Conservation (phyloP, 345 rosid species). For the Streptanthus diversifolius region DNA sequence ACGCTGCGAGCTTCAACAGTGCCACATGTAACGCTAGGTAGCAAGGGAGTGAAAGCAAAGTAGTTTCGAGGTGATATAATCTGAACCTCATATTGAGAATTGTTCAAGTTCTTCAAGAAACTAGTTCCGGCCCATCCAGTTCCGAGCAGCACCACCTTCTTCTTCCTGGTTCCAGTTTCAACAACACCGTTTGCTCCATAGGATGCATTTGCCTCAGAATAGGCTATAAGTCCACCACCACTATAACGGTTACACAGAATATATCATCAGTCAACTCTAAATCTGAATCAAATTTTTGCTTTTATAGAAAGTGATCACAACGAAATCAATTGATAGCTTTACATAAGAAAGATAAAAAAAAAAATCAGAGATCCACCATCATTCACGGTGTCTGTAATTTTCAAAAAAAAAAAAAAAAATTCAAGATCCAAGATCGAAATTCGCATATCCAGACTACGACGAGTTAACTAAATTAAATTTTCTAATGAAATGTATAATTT, state of each 20-base stretch:
- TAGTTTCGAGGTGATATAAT: constrained; percentile 94
- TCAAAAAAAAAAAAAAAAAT: too few species aligned
- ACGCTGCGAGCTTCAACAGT: constrained; percentile 97
- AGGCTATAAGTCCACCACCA: constrained; percentile 84
- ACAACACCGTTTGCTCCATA: constrained; percentile 34
- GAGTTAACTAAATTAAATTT: neutral
- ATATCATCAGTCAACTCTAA: constrained; percentile 9
- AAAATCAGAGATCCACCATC: constrained; percentile 22
- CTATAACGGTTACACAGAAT: constrained; percentile 36
- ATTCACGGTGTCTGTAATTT: neutral
- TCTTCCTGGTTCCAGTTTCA: constrained; percentile 54
- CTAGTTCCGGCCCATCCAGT: constrained; percentile 99
- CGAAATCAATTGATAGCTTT: neutral
- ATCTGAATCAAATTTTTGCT: neutral
- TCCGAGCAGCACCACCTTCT: constrained; percentile 93
- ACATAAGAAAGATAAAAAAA: neutral
- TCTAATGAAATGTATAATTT: neutral
- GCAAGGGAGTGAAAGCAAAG: constrained; percentile 97
- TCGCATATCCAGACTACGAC: neutral
- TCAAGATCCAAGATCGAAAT: constrained; percentile 11
- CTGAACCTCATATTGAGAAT: constrained; percentile 73
- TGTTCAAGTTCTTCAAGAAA: constrained; percentile 69
- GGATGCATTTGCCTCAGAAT: constrained; percentile 60
- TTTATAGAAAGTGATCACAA: neutral
- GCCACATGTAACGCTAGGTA: constrained; percentile 94